Conservation (phyloP, 345 rosid genomes). For the Salix brachista region DNA sequence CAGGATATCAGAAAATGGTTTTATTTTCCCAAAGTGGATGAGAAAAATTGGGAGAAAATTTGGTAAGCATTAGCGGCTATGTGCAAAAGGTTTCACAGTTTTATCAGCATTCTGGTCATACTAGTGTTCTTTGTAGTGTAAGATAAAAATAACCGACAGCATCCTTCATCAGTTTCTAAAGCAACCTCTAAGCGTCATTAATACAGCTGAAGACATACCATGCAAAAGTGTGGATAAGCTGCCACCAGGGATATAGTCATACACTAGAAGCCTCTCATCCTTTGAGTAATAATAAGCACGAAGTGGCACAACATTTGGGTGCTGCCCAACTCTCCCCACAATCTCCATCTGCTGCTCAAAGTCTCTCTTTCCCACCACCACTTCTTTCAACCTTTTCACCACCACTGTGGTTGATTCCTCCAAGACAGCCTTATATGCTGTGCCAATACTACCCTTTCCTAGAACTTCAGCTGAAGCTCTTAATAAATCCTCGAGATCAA, state of each 20-base stretch:
- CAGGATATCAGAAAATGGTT: not conserved
- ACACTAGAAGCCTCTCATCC: conserved; percentile 87
- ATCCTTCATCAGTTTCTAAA: not conserved
- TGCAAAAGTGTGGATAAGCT: conserved; percentile 67
- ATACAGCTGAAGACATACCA: conserved; percentile 38
- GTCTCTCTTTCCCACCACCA: conserved; percentile 67
- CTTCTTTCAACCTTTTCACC: conserved; percentile 83
- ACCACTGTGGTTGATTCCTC: conserved; percentile 78
- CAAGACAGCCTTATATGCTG: conserved; percentile 80
- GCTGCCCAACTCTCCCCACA: conserved; percentile 61
- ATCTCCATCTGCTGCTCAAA: conserved; percentile 94
- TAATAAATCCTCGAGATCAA: conserved; percentile 79
- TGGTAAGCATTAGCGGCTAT: not conserved
- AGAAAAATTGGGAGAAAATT: not conserved
- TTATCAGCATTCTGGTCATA: not conserved
- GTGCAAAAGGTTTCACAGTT: not conserved
- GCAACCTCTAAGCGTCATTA: not conserved
- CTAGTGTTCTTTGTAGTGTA: not conserved
- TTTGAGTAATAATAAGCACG: conserved; percentile 86
- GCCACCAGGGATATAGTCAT: conserved; percentile 54
- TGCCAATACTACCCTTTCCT: conserved; percentile 86
- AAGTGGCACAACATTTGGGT: conserved; percentile 62
- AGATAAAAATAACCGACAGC: not conserved
- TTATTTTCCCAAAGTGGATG: not conserved
- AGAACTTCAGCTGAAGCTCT: conserved; percentile 93